Conservation (phyloP, 78 protist species). For the Protostelium mycophagum region DNA sequence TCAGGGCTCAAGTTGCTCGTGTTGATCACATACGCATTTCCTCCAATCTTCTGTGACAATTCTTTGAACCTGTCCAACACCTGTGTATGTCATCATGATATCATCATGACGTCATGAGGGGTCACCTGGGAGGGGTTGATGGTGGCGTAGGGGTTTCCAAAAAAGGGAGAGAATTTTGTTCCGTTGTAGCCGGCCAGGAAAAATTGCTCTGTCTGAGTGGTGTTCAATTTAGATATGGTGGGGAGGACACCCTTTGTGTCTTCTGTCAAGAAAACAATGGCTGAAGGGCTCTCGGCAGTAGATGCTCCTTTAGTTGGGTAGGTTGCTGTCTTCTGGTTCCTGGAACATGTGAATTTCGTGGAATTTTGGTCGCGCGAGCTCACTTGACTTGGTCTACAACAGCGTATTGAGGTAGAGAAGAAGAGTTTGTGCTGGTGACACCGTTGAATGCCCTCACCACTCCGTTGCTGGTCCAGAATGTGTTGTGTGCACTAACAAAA, state of each 20-base stretch:
- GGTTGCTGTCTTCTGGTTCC: neutral
- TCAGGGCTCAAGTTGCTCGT: neutral
- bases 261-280: neutral
- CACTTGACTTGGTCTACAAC: neutral
- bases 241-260: neutral
- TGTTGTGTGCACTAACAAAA: neutral
- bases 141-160: neutral
- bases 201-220: neutral
- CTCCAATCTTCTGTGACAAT: neutral
- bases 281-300: neutral
- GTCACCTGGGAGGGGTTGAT: neutral
- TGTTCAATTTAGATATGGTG: neutral
- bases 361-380: neutral
- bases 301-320: neutral
- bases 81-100: neutral
- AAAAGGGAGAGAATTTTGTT: neutral
- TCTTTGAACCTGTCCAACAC: neutral
- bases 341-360: neutral
- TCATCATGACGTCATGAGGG: neutral
- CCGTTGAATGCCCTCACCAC: neutral
- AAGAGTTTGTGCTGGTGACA: neutral
- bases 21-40: neutral
- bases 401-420: neutral
- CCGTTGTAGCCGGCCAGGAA: constrained; percentile 1
- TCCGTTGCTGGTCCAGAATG: neutral